Percentiles rank a stretch among this genome's conserved stretches.
These are phyloP conservation scores for Trichophyton verrucosum DNA, from an alignment of 2,329 filamentous ascomycete species.

Conservation along the genomic window DNA sequence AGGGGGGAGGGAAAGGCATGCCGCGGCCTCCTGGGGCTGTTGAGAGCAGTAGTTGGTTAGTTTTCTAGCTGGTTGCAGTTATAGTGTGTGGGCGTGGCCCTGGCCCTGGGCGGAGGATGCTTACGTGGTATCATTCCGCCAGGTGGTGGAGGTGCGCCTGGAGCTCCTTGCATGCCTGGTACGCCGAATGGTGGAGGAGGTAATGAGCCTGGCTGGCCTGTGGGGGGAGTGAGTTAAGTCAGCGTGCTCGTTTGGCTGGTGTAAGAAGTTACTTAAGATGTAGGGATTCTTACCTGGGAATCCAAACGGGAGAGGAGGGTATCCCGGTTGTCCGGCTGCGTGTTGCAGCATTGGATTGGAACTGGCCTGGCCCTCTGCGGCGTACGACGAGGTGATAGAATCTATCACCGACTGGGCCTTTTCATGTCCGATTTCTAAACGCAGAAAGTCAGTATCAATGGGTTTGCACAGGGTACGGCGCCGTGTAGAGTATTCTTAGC, in stretches of 20 bases:
- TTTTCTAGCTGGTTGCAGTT: neutral
- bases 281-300: constrained; percentile 47
- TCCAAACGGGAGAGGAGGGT: constrained; percentile 44
- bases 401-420: constrained; percentile 98
- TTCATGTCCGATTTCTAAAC: constrained; percentile 85
- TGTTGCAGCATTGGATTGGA: constrained; percentile 75
- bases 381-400: constrained; percentile 91
- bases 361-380: constrained; percentile 77
- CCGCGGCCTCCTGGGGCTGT: constrained; percentile 45
- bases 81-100: neutral
- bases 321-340: constrained; percentile 30
- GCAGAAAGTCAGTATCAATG: neutral
- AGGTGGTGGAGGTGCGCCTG: constrained; percentile 20
- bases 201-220: constrained; percentile 29
- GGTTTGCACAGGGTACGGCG: too few relatives aligned
- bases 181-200: constrained; percentile 49
- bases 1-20: constrained; percentile 41
- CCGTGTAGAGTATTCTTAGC: neutral
- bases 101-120: constrained; percentile 23
- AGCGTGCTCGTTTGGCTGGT: neutral
- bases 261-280: neutral
- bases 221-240: neutral
- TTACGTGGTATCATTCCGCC: constrained; percentile 42
- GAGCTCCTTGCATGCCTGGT: constrained; percentile 34
- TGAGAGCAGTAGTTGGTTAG: constrained; percentile 11